Base-by-base conservation (phyloP, 2,329 filamentous ascomycete species). In the Calonectria hongkongensis region DNA sequence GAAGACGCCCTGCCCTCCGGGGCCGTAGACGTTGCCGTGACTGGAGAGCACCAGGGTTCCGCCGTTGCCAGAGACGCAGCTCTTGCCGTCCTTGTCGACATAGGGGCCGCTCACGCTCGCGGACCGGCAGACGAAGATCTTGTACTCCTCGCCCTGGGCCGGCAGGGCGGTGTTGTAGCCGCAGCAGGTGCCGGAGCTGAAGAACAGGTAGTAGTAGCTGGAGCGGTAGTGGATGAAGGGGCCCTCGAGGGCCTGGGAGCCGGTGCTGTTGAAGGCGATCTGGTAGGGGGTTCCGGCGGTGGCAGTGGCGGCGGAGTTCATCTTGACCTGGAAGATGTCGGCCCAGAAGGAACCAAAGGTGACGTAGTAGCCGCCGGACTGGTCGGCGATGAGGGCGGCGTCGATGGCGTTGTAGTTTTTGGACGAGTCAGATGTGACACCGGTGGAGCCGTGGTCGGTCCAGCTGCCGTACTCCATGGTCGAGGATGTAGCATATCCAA, bases 341-440 rank as follows among this genome's bases (percentile, higher is more conserved):
- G 84, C 82, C 92, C 92, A 95, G 87, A 93, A 94, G 15, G 90
- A 93, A 28, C 92, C 93, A 74, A 94, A 94, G 72, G 87, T 90
- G 80, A 92, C 83, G 70, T 87, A 87, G 75, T 88, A 88, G 2
- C 75, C 75, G 18, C 73, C 73, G 16, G 71, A 81, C 12, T 81
- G 82, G 43, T 83, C 83, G 13, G 84, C 78, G 72, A 91, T 81
- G 2, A 92, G 80, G 74, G 89, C 90, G 3, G 85, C 82, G 77
- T 92, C 93, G 77, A 95, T 92, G 51, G 89, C 88, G 76, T 92
- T 92, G 83, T 91, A 92, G 5, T 81, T 68, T 70, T 86, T 87
- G 27, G 82, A 76, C 16, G 82, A 64, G 25, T 81, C 71, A 63
- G 89, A 86, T 21, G 82, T 84, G 71, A 93, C 83, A 12, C 91